Conservation (phyloP, 495 filamentous ascomycete genomes). For the Penicillium robsamsonii region DNA sequence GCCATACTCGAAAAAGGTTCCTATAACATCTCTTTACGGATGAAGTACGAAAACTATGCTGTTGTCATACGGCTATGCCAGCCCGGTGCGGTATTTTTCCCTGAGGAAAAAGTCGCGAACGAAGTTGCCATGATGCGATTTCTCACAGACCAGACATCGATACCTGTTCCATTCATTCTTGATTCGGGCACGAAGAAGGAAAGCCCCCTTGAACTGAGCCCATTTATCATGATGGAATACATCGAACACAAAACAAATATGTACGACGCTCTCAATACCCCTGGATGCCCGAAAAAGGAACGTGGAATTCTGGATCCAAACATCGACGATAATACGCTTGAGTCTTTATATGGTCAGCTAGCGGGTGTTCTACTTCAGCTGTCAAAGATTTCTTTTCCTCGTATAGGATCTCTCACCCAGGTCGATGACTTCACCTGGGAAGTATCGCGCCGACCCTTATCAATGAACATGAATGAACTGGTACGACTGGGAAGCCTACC, state of each 20-base stretch:
- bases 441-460: constrained; percentile 19
- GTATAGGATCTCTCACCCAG: constrained; percentile 38
- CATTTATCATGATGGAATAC: constrained; percentile 42
- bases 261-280: constrained; percentile 29
- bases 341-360: constrained; percentile 30
- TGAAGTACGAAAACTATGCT: constrained; percentile 11
- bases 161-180: constrained; percentile 36
- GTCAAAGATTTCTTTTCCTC: constrained; percentile 22
- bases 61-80: constrained; percentile 14
- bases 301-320: constrained; percentile 29
- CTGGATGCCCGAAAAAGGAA: constrained; percentile 13
- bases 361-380: constrained; percentile 44
- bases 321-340: constrained; percentile 27
- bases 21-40: constrained; percentile 17
- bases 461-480: constrained; percentile 33
- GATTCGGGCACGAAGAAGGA: constrained; percentile 32
- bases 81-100: constrained; percentile 23
- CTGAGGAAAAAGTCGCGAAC: constrained; percentile 34
- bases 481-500: constrained; percentile 27
- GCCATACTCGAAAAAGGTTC: constrained; percentile 15
- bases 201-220: constrained; percentile 28
- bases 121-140: constrained; percentile 46
- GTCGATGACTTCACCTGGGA: constrained; percentile 22
- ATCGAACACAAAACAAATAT: constrained; percentile 33
- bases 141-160: constrained; percentile 35